Evolutionary conservation across 2,329 filamentous ascomycete species (phyloP), one percentile per base, ranked within the genome.

Genomic region (Monosporascus sp.): DNA sequence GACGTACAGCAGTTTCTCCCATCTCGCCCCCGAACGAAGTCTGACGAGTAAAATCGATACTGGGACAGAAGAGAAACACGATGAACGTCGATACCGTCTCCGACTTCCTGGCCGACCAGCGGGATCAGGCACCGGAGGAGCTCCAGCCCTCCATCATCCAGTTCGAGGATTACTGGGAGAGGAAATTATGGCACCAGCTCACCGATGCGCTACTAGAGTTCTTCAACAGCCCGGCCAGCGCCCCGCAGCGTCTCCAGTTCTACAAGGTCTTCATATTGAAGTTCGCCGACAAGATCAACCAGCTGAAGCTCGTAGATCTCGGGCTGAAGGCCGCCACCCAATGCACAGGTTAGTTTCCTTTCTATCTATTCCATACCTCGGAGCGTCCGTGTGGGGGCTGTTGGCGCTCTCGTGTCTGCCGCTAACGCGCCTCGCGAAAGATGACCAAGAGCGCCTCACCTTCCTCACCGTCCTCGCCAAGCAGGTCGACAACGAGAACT

Each of bases 201-300:
- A 99, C 94, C 37, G 88, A 96, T 68, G 80, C 87, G 51, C 82
- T 99, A 53, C 79, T 96, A 63, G 82, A 89, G 62, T 97, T 93
- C 81, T 99, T 97, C 78, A 86, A 86, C 66, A 77, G 89, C 64
- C 81, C 88, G 45, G 84, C 86, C 68, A 97, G 92, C 73, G 87
- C 85, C 53, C 79, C 84, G 54, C 91, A 96, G 76, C 87, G 93
- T 68, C 82, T 99, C 76, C 79, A 86, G 55, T 88, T 99, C 73
- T 99, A 94, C 80, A 91, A 94, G 75, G 86, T 85, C 65, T 99
- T 99, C 78, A 88, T 99, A 72, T 84, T 93, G 71, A 94, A 88
- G 73, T 99, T 99, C 69, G 91, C 92, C 61, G 92, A 96, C 71
- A 97, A 95, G 81, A 97, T 99, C 80, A 99, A 97, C 76, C 93